phyloP scores from a whole-genome alignment of 192 early-diverging fungal species.

The Allomyces macrogynus region DNA sequence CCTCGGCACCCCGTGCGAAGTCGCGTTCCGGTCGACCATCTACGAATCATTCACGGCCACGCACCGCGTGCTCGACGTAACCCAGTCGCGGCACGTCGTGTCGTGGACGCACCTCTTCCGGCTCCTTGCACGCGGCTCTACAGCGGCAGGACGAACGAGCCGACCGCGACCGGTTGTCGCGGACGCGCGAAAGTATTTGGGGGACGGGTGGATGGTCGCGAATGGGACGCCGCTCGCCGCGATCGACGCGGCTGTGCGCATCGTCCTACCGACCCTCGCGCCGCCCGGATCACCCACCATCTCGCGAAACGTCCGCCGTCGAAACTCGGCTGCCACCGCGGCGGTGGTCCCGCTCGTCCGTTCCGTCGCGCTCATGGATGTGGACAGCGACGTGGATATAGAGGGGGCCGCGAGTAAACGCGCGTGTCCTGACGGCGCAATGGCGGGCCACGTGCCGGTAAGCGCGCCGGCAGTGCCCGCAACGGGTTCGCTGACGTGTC shows the following conservation, averaged over 20 bases:
- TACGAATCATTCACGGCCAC: neutral
- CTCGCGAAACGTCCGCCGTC: too few relatives aligned
- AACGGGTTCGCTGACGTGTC: too few relatives aligned
- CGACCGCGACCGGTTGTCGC: neutral
- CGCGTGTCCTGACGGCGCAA: too few relatives aligned
- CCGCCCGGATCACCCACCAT: neutral
- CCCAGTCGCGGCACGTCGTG: neutral
- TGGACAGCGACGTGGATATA: too few relatives aligned
- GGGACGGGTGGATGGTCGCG: neutral
- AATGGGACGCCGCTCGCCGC: neutral
- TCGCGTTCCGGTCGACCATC: neutral
- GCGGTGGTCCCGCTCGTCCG: too few relatives aligned
- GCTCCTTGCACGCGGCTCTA: too few relatives aligned
- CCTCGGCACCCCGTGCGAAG: neutral
- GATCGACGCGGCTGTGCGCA: neutral
- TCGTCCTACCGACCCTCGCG: neutral
- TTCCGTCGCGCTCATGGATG: too few relatives aligned
- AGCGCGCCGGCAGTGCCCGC: too few relatives aligned
- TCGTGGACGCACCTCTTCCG: neutral
- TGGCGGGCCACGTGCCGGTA: too few relatives aligned
- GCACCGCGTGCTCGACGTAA: neutral
- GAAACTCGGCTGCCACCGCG: too few relatives aligned
- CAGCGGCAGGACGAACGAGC: neutral
- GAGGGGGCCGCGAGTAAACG: too few relatives aligned
- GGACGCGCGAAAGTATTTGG: neutral